phyloP scores from a whole-genome alignment of 129 eudicot genomes.

The Lonicera japonica region DNA sequence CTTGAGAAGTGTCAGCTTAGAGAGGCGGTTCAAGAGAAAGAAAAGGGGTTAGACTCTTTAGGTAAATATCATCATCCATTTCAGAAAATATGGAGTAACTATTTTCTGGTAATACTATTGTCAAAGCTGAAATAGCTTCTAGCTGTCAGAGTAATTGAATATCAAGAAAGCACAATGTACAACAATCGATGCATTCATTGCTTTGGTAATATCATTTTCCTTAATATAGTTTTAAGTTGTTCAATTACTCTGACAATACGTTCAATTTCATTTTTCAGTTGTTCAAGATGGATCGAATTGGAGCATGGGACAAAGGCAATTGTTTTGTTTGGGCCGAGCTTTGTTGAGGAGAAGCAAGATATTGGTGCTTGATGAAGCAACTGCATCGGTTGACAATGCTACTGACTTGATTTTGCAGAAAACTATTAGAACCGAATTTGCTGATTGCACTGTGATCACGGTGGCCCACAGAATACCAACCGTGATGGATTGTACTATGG shows the following conservation, averaged over 20 bases:
- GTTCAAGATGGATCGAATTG: slow-evolving; percentile 87
- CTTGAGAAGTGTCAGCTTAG: slow-evolving; percentile 70
- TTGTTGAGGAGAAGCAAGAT: slow-evolving; percentile 75
- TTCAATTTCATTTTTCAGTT: slow-evolving; percentile 31
- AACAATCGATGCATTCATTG: too few relatives aligned
- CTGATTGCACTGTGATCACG: slow-evolving; percentile 80
- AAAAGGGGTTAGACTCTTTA: slow-evolving; percentile 45
- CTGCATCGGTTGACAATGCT: slow-evolving; percentile 88
- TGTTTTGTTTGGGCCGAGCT: slow-evolving; percentile 95
- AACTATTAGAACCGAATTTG: slow-evolving; percentile 82
- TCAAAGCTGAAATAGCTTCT: too few relatives aligned
- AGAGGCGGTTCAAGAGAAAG: slow-evolving; percentile 59
- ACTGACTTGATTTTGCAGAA: slow-evolving; percentile 80
- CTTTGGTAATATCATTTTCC: too few relatives aligned
- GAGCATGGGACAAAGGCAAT: slow-evolving; percentile 97
- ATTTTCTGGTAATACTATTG: not conserved
- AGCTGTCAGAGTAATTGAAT: too few relatives aligned
- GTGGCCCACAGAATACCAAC: slow-evolving; percentile 98
- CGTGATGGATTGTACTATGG: slow-evolving; percentile 91
- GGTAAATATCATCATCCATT: slow-evolving; percentile 26
- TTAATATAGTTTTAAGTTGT: too few relatives aligned
- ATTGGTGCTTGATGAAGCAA: slow-evolving; percentile 91
- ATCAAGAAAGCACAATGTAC: too few relatives aligned
- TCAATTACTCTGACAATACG: not conserved
- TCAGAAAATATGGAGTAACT: not conserved